Conservation (phyloP, 306 rosid genomes). For the Cyamopsis tetragonoloba region DNA sequence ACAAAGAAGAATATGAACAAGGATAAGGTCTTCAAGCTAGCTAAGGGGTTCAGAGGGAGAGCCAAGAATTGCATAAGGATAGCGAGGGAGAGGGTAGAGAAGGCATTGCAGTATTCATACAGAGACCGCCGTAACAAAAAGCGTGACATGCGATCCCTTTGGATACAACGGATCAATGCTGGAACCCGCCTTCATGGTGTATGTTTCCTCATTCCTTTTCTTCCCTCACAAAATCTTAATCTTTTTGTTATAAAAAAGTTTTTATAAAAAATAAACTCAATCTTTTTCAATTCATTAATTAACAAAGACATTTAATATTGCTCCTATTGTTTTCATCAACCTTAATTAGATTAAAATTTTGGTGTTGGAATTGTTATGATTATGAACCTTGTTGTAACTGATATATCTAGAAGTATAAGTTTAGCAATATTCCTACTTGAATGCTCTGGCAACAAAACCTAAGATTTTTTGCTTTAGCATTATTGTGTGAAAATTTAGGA, state of each 20-base stretch:
- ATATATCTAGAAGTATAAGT: not conserved
- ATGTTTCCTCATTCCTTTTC: slow-evolving; percentile 23
- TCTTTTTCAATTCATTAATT: not conserved
- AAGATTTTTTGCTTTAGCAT: slow-evolving; percentile 4
- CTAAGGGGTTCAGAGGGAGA: slow-evolving; percentile 96
- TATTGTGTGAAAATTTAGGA: not conserved
- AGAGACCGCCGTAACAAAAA: slow-evolving; percentile 96
- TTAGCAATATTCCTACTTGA: not conserved
- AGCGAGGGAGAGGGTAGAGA: slow-evolving; percentile 96
- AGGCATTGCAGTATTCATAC: slow-evolving; percentile 96
- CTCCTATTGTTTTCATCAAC: not conserved
- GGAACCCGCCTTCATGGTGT: slow-evolving; percentile 92
- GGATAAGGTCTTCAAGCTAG: slow-evolving; percentile 78
- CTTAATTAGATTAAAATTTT: not conserved
- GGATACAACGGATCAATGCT: slow-evolving; percentile 94
- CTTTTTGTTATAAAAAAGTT: too few relatives aligned
- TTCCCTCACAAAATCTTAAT: not conserved
- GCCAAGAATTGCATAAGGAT: slow-evolving; percentile 96
- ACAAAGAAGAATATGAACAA: slow-evolving; percentile 54
- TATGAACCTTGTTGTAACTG: not conserved
- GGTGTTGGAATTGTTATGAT: not conserved
- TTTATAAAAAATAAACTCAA: too few relatives aligned
- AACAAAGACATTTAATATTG: not conserved
- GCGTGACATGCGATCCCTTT: slow-evolving; percentile 93
- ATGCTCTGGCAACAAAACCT: not conserved